Percentiles rank a stretch among this genome's conserved stretches.
Conservation (phyloP, 306 rosid genomes). For the Fagus crenata region DNA sequence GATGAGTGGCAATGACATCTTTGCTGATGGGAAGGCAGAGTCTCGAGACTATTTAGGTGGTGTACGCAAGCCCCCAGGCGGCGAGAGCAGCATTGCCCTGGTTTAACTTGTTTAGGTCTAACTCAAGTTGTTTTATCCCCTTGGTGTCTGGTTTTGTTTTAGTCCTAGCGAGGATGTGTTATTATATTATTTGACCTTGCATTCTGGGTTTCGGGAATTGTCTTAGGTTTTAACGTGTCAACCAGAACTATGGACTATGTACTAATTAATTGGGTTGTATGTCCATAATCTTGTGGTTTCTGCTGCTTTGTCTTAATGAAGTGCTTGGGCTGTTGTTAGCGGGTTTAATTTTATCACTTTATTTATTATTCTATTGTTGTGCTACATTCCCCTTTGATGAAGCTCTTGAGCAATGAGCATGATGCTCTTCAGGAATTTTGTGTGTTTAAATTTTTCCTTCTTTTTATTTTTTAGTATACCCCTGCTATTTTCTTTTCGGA, state of each 20-base stretch:
- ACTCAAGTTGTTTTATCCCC: slow-evolving; percentile 42
- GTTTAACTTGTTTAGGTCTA: slow-evolving; percentile 76
- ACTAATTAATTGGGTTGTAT: slow-evolving; percentile 91
- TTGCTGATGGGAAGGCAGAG: slow-evolving; percentile 94
- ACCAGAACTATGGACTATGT: slow-evolving; percentile 51
- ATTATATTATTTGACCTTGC: slow-evolving; percentile 69
- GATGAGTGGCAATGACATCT: slow-evolving; percentile 90
- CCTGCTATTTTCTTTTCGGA: too few species aligned
- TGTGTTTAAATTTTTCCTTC: too few species aligned
- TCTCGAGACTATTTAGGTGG: slow-evolving; percentile 90
- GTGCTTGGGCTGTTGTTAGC: slow-evolving; percentile 56
- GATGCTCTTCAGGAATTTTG: background rate
- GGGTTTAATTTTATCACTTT: slow-evolving; percentile 12
- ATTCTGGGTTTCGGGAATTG: slow-evolving; percentile 69
- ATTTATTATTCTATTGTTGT: background rate
- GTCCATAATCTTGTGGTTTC: slow-evolving; percentile 60
- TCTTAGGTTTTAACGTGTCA: slow-evolving; percentile 68
- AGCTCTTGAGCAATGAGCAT: background rate
- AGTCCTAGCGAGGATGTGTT: slow-evolving; percentile 57
- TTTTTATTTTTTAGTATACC: too few species aligned
- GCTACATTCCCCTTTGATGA: too few species aligned
- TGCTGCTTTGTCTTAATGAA: slow-evolving; percentile 49
- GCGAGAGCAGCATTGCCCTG: slow-evolving; percentile 98
- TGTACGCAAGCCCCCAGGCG: slow-evolving; percentile 98
- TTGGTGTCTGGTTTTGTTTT: slow-evolving; percentile 53